Base-by-base conservation (phyloP, 768 basidiomycete genomes). In the Boletus sensibilis region DNA sequence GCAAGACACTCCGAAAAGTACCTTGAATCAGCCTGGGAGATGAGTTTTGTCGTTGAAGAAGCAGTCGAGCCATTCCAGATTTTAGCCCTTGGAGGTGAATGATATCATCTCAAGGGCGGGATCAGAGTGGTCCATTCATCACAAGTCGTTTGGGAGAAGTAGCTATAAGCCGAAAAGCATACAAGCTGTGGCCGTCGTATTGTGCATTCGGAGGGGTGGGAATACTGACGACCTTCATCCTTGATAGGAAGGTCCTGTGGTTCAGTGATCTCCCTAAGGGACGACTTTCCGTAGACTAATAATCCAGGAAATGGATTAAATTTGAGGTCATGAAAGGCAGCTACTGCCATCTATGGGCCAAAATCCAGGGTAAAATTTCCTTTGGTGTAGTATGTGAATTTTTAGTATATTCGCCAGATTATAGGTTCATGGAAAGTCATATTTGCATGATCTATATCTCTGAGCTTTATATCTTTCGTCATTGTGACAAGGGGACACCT, bases 401-500 rank as follows among this genome's bases (percentile, higher is more conserved):
- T 21, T 21, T 2, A 52, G 16, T n/a, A 18, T n/a, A 21, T 21
- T 29, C 18, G 8, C 13, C 4, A 14, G 10, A 23, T 48, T 35
- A 23, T 11, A 1, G n/a, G 8, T 14, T 21, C 14, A 31, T 3
- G 14, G 33, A 13, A 34, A 2, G 8, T 33, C 3, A 21, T 33
- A 9, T 43, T 16, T n/a, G n/a, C n/a, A n/a, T n/a, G 9, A 14
- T 45, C 34, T 23, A 46, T 23, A 40, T 20, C 8, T 31, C 3
- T 18, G 9, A 27, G n/a, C n/a, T 20, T 9, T 10, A n/a, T 14
- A 18, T 34, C 45, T 50, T 45, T 42, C 41, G 18, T n/a, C 48
- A 46, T 25, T 2, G 21, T 44, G 20, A 70, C 63, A 70, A 72
- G 52, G 67, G 52, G 40, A 71, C 33, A 11, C 21, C 67, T 29